Conservation (phyloP, 1,139 yeast species). For the Taphrina flavorubra region DNA sequence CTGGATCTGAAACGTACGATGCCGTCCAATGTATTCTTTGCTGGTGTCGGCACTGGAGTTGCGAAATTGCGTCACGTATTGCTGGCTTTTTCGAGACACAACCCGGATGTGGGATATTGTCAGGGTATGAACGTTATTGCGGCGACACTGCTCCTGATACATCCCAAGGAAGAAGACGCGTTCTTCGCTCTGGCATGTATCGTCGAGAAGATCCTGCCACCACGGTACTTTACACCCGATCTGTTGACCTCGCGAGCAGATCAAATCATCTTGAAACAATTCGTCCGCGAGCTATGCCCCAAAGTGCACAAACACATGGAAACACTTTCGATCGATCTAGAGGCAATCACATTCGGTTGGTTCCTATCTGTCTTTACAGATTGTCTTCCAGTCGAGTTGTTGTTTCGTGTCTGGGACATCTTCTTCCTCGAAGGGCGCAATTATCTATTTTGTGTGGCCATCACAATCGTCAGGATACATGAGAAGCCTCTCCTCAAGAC, state of each 20-base stretch:
- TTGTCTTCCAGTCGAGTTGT: slow-evolving; percentile 58
- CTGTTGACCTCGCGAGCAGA: slow-evolving; percentile 57
- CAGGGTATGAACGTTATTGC: slow-evolving; percentile 69
- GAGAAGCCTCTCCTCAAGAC: slow-evolving; percentile 53
- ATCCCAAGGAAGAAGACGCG: slow-evolving; percentile 61
- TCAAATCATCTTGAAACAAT: slow-evolving; percentile 52
- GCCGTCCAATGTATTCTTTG: slow-evolving; percentile 63
- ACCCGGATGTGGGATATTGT: slow-evolving; percentile 62
- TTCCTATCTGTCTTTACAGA: slow-evolving; percentile 64
- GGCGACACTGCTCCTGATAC: slow-evolving; percentile 60
- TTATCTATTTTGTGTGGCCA: slow-evolving; percentile 53
- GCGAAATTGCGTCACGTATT: slow-evolving; percentile 59
- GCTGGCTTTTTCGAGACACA: slow-evolving; percentile 61
- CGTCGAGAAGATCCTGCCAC: slow-evolving; percentile 61
- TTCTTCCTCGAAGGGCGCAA: slow-evolving; percentile 42
- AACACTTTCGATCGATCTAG: slow-evolving; percentile 56
- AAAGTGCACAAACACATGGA: slow-evolving; percentile 54
- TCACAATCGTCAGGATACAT: slow-evolving; percentile 57
- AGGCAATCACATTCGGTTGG: slow-evolving; percentile 65
- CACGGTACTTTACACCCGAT: slow-evolving; percentile 57
- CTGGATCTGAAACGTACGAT: slow-evolving; percentile 64
- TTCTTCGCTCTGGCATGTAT: slow-evolving; percentile 64
- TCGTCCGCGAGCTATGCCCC: slow-evolving; percentile 53
- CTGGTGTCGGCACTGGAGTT: slow-evolving; percentile 63
- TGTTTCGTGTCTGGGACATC: slow-evolving; percentile 40